phyloP scores from a whole-genome alignment of 257 asterid genomes.

The Craterostigma plantagineum region DNA sequence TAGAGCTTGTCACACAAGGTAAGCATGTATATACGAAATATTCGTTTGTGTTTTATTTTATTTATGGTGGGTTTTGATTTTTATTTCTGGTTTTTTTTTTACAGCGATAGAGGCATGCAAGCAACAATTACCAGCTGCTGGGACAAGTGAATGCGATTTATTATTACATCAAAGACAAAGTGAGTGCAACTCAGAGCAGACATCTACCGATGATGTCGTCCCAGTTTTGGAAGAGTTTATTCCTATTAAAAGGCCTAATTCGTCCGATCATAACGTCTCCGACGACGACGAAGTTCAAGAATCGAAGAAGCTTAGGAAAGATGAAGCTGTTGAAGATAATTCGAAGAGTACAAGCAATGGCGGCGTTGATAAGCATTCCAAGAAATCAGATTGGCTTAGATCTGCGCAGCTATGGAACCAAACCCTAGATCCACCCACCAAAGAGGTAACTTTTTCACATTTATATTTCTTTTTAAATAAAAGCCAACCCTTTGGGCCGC shows the following conservation, averaged over 20 bases:
- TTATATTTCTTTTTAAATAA: conserved; percentile 3
- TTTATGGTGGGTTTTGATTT: background rate
- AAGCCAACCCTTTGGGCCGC: conserved; percentile 3
- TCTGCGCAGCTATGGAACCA: conserved; percentile 75
- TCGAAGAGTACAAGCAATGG: conserved; percentile 8
- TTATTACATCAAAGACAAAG: conserved; percentile 30
- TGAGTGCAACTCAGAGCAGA: conserved; percentile 53
- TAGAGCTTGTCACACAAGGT: conserved; percentile 88
- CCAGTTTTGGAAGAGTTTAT: conserved; percentile 56
- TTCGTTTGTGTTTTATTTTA: too few species aligned
- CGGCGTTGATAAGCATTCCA: conserved; percentile 9
- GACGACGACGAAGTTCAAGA: conserved; percentile 24
- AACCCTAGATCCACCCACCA: conserved; percentile 42
- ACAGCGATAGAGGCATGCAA: conserved; percentile 81
- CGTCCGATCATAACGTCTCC: conserved; percentile 5
- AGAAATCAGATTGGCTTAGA: conserved; percentile 69
- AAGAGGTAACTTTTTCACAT: conserved; percentile 19
- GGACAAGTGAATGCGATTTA: conserved; percentile 21
- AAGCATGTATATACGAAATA: background rate
- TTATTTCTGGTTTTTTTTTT: background rate
- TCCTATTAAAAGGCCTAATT: conserved; percentile 26
- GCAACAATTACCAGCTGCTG: conserved; percentile 35
- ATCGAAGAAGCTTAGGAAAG: conserved; percentile 11
- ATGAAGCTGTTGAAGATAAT: background rate
- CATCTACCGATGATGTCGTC: conserved; percentile 30